Conservation (phyloP, 192 early-diverging fungal genomes). For the Umbelopsis isabellina region DNA sequence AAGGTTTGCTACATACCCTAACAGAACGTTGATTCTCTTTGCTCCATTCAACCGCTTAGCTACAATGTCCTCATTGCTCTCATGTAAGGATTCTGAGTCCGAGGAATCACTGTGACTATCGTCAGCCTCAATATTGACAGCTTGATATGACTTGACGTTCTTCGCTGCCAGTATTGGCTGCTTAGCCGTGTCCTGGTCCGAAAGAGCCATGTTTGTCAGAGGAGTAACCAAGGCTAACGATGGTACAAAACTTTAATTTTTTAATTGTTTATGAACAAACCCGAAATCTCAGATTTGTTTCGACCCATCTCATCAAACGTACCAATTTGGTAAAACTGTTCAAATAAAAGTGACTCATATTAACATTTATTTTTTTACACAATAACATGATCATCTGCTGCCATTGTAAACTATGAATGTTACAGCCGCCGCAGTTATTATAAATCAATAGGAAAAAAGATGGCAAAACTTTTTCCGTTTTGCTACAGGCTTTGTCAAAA, state of each 20-base stretch:
- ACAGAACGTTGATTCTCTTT: constrained; percentile 9
- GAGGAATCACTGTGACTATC: background rate
- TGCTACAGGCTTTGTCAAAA: too few relatives aligned
- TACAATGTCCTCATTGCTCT: constrained; percentile 18
- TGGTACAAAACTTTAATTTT: background rate
- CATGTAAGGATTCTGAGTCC: constrained; percentile 4
- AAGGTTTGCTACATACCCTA: background rate
- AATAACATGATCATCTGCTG: too few relatives aligned
- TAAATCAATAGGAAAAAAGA: too few relatives aligned
- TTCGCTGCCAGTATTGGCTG: background rate
- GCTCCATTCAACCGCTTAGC: constrained; percentile 7
- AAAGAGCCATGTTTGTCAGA: background rate
- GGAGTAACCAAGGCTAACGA: background rate
- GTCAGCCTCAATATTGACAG: background rate
- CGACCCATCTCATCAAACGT: background rate
- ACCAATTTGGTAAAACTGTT: background rate
- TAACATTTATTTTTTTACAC: too few relatives aligned
- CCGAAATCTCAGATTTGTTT: background rate
- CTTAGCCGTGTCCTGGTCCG: background rate
- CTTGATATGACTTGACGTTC: constrained; percentile 2
- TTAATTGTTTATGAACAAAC: background rate
- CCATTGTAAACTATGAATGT: too few relatives aligned
- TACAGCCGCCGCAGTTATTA: too few relatives aligned
- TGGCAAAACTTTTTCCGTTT: too few relatives aligned
- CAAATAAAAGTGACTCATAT: background rate